Evolutionary conservation across 331 rosid genomes (phyloP).

Genomic region (Rosa hybrid): DNA sequence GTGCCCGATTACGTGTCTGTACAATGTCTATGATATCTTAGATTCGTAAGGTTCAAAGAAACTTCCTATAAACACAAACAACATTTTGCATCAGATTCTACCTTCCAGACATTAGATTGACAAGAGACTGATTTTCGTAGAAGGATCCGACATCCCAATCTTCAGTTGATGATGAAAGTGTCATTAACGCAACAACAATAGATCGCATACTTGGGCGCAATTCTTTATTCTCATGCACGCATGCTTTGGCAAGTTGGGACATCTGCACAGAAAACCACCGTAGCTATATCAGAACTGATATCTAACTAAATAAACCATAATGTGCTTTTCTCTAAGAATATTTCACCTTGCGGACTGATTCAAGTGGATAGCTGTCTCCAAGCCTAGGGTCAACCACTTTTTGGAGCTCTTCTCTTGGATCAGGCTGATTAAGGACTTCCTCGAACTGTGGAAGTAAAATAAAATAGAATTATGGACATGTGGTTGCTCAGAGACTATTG

Average conservation of each 20-base stretch:
- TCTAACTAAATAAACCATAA: not conserved
- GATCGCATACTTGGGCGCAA: slow-evolving; percentile 83
- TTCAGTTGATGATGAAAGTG: slow-evolving; percentile 63
- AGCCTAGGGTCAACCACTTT: slow-evolving; percentile 77
- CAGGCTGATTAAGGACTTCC: slow-evolving; percentile 50
- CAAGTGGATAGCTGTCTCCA: slow-evolving; percentile 68
- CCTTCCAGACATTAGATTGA: slow-evolving; percentile 69
- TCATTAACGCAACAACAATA: slow-evolving; percentile 76
- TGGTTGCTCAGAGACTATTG: not conserved
- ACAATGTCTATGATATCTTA: slow-evolving; percentile 11
- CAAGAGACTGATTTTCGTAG: slow-evolving; percentile 60
- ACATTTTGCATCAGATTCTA: slow-evolving; percentile 25
- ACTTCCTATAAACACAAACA: not conserved
- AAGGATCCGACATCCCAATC: slow-evolving; percentile 79
- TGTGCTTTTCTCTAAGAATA: not conserved
- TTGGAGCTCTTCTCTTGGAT: slow-evolving; percentile 52
- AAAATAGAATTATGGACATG: slow-evolving; percentile 2
- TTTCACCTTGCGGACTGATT: slow-evolving; percentile 72
- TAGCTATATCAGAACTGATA: slow-evolving; percentile 17
- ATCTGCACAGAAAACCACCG: slow-evolving; percentile 52
- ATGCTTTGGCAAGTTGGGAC: slow-evolving; percentile 74
- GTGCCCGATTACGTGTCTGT: slow-evolving; percentile 23
- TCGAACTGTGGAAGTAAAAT: slow-evolving; percentile 61
- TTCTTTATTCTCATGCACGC: slow-evolving; percentile 65
- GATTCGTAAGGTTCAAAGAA: not conserved